Evolutionary conservation across 2,329 filamentous ascomycete species (phyloP), one percentile per base, ranked within the genome.

Genomic region (Chrysosporium queenslandicum): DNA sequence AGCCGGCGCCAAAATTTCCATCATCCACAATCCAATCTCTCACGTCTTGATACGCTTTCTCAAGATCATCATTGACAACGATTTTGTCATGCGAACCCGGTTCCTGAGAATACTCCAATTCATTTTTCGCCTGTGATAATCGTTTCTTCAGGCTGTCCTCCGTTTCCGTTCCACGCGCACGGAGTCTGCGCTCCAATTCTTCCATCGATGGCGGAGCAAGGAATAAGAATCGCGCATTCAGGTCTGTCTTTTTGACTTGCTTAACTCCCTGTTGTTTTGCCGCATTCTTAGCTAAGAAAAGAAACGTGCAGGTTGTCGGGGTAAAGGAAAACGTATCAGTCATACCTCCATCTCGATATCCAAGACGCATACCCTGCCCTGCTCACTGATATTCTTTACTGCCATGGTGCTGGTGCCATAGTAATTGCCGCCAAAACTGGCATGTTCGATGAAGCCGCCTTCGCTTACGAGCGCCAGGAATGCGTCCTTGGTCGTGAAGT

Each of bases 321-420:
- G n/a, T n/a, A 36, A n/a, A 23, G 32, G 20, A 47, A 7, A 5
- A 47, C 9, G 9, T 5, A 23, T 18, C n/a, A n/a, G 21, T 32
- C 41, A 23, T 66, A 85, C 83, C 80, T 95, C 89, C 87, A 96
- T 95, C 77, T 96, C 91, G 65, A 96, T 97, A 68, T 97, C 91
- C 60, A 96, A 74, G 45, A 96, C 82, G 56, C 90, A 91, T 39
- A 89, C 80, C 63, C 77, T 78, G 46, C 82, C 84, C 71, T 83
- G 80, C 55, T 80, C 78, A 1, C 78, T 78, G 66, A 90, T 82
- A 63, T 87, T 81, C 68, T 83, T 78, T 57, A 95, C 87, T 25
- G 87, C 87, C 68, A 78, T 76, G 64, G 87, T 82, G 66, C 81
- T 87, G 4, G 89, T 95, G 53, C 90, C 90, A 71, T 96, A 96